Conservation (phyloP, 148 eudicot genomes). For the Silene latifolia region DNA sequence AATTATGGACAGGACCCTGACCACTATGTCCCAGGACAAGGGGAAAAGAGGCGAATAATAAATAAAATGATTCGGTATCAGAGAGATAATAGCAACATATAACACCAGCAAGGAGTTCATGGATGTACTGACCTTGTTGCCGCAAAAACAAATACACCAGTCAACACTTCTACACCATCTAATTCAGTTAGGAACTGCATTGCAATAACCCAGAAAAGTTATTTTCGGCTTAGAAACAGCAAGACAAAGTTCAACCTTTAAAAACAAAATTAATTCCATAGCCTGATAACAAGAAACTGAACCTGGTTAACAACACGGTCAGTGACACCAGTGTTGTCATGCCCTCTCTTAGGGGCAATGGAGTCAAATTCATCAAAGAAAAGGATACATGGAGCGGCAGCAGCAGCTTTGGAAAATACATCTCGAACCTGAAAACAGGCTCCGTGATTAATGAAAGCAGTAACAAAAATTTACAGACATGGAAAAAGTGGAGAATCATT, state of each 20-base stretch:
- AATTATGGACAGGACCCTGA: neutral
- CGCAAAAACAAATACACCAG: constrained; percentile 97
- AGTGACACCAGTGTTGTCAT: constrained; percentile 98
- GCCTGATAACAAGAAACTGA: neutral
- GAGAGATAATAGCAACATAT: neutral
- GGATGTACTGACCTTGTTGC: constrained; percentile 70
- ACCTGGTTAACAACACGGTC: constrained; percentile 99
- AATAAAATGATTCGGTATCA: neutral
- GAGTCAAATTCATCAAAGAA: constrained; percentile 99
- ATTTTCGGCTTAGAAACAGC: constrained; percentile 3
- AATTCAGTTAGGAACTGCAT: constrained; percentile 89
- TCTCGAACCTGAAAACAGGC: constrained; percentile 75
- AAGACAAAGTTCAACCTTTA: neutral
- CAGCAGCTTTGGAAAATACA: constrained; percentile 91
- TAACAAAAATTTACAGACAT: neutral
- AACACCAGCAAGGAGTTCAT: constrained; percentile 1
- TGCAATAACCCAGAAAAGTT: constrained; percentile 4
- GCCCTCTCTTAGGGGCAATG: constrained; percentile 98
- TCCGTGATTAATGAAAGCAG: neutral
- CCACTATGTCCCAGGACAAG: neutral
- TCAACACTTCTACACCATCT: constrained; percentile 94
- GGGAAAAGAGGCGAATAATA: neutral
- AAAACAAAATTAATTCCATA: neutral
- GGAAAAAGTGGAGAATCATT: neutral
- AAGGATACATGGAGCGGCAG: constrained; percentile 97